Conservation (phyloP, 2,329 filamentous ascomycete genomes). For the Arthrobotrys musiformis region DNA sequence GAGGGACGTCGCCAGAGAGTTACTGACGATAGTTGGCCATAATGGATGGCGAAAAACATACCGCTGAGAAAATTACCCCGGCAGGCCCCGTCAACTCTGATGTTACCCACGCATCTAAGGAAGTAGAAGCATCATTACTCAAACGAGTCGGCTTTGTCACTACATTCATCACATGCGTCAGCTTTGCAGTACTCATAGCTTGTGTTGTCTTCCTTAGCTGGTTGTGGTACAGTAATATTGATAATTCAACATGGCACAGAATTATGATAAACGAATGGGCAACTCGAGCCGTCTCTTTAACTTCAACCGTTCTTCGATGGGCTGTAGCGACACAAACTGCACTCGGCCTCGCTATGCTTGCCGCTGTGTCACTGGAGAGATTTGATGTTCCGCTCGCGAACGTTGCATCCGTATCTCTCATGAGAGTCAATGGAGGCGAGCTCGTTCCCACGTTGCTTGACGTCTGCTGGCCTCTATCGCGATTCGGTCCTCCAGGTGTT, state of each 20-base stretch:
- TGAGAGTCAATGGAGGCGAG: constrained; percentile 31
- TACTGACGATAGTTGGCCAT: too few relatives aligned
- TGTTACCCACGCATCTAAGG: too few relatives aligned
- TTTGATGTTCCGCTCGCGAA: constrained; percentile 30
- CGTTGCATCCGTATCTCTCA: constrained; percentile 12
- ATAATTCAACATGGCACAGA: constrained; percentile 15
- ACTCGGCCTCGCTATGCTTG: constrained; percentile 24
- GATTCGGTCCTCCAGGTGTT: constrained; percentile 16
- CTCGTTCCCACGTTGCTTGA: constrained; percentile 15
- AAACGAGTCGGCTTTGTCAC: not conserved
- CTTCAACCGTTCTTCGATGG: constrained; percentile 28
- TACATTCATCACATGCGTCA: not conserved
- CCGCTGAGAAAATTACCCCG: too few relatives aligned
- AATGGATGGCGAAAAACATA: too few relatives aligned
- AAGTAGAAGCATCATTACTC: too few relatives aligned
- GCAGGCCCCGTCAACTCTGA: too few relatives aligned
- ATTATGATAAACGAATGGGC: constrained; percentile 23
- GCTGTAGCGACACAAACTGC: constrained; percentile 18
- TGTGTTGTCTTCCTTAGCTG: constrained; percentile 8
- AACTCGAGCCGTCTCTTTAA: constrained; percentile 11
- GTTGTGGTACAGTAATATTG: constrained; percentile 3
- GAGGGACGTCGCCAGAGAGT: too few relatives aligned
- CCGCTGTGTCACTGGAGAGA: constrained; percentile 19
- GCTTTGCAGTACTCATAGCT: constrained; percentile 15
- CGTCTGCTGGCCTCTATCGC: constrained; percentile 16